phyloP scores from a whole-genome alignment of 495 filamentous ascomycete species.

The Chaetomium fimeti region DNA sequence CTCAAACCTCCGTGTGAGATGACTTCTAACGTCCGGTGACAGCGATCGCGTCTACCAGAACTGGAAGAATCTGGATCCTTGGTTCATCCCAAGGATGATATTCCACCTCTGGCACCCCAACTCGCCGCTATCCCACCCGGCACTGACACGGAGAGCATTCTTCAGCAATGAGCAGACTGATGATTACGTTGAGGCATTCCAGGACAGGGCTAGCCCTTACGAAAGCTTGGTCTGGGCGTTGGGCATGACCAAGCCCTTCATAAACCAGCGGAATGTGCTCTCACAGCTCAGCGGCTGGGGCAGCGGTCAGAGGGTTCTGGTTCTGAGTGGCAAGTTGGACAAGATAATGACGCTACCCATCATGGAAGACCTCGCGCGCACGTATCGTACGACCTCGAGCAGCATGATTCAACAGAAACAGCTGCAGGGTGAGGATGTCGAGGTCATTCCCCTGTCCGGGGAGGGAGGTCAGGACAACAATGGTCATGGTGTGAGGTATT shows the following conservation, averaged over 20 bases:
- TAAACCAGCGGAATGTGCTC: conserved; percentile 38
- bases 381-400: conserved; percentile 41
- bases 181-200: conserved; percentile 36
- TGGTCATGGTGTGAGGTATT: conserved; percentile 37
- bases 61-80: conserved; percentile 46
- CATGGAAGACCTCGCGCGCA: conserved; percentile 42
- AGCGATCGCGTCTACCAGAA: conserved; percentile 44
- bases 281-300: conserved; percentile 35
- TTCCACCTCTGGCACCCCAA: conserved; percentile 47
- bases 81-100: conserved; percentile 44
- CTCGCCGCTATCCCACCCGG: conserved; percentile 48
- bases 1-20: no score
- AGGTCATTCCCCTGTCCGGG: conserved; percentile 37
- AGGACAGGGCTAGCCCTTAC: conserved; percentile 39
- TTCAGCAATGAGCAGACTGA: conserved; percentile 39
- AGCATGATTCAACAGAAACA: conserved; percentile 75
- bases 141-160: conserved; percentile 43
- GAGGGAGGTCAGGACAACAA: conserved; percentile 25
- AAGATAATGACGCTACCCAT: conserved; percentile 30
- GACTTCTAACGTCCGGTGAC: not conserved
- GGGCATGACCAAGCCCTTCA: conserved; percentile 44
- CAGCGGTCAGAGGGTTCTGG: conserved; percentile 34
- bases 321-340: conserved; percentile 42
- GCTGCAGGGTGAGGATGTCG: conserved; percentile 70
- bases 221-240: conserved; percentile 50